phyloP scores from a whole-genome alignment of 352 stramenopile species.

The Pythium oligandrum region DNA sequence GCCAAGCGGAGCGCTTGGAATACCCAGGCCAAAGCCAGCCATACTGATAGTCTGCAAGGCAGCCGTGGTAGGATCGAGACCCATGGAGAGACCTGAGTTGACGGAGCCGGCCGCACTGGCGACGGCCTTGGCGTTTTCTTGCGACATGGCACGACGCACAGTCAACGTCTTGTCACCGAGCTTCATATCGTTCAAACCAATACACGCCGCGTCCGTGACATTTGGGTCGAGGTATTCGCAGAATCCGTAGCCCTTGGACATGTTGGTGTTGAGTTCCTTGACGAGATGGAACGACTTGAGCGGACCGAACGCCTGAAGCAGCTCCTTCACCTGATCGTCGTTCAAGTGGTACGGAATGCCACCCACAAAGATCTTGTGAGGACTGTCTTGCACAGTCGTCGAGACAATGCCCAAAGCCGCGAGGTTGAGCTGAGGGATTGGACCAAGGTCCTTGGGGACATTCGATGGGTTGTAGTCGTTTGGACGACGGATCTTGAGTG shows the following conservation, averaged over 20 bases:
- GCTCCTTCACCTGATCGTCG: slow-evolving; percentile 92
- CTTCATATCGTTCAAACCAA: slow-evolving; percentile 95
- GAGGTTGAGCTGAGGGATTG: slow-evolving; percentile 87
- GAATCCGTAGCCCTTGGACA: slow-evolving; percentile 98
- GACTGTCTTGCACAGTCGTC: slow-evolving; percentile 94
- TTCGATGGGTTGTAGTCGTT: slow-evolving; percentile 96
- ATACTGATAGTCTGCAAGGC: slow-evolving; percentile 69
- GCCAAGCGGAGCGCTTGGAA: slow-evolving; percentile 52
- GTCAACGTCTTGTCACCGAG: slow-evolving; percentile 90
- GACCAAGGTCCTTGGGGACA: slow-evolving; percentile 81
- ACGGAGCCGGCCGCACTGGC: slow-evolving; percentile 58
- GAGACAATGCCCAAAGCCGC: slow-evolving; percentile 93
- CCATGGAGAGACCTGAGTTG: slow-evolving; percentile 65
- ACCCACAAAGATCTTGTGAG: slow-evolving; percentile 98
- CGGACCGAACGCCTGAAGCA: slow-evolving; percentile 94
- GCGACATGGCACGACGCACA: slow-evolving; percentile 81
- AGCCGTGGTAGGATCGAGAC: slow-evolving; percentile 54
- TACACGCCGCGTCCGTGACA: slow-evolving; percentile 89
- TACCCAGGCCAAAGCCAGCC: slow-evolving; percentile 35
- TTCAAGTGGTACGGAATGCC: slow-evolving; percentile 96
- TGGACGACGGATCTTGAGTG: slow-evolving; percentile 95
- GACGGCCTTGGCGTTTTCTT: slow-evolving; percentile 63
- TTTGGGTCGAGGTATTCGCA: slow-evolving; percentile 94
- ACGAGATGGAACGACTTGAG: slow-evolving; percentile 96
- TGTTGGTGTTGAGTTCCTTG: slow-evolving; percentile 87